Conservation (phyloP, 2,329 filamentous ascomycete genomes). For the Fusarium heterosporum region DNA sequence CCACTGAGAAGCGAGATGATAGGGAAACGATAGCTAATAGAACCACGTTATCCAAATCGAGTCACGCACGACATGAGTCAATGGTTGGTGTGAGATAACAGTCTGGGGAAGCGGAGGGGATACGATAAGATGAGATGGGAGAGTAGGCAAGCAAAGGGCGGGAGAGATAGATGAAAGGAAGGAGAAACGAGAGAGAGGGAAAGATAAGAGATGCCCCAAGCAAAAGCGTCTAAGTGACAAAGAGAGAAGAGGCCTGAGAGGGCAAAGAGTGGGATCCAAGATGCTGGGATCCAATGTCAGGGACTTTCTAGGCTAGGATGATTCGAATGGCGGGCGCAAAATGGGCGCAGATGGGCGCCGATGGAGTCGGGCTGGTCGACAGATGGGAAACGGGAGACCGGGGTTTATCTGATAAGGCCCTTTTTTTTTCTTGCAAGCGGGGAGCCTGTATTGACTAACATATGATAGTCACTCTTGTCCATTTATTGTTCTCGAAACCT, state of each 20-base stretch:
- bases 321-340: slow-evolving; percentile 36
- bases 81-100: slow-evolving; percentile 49
- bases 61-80: slow-evolving; percentile 31
- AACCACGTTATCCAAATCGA: slow-evolving; percentile 48
- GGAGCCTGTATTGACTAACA: slow-evolving; percentile 44
- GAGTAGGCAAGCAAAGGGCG: slow-evolving; percentile 22
- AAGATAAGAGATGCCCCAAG: slow-evolving; percentile 44
- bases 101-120: slow-evolving; percentile 47
- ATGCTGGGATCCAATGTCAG: slow-evolving; percentile 46
- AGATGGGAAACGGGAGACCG: neutral
- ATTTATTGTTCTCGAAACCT: no score
- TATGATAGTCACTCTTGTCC: slow-evolving; percentile 19
- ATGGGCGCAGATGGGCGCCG: slow-evolving; percentile 36
- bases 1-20: slow-evolving; percentile 44
- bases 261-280: slow-evolving; percentile 47
- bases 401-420: slow-evolving; percentile 46
- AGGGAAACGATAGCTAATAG: slow-evolving; percentile 46
- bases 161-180: slow-evolving; percentile 22
- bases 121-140: neutral
- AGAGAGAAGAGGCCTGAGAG: slow-evolving; percentile 31
- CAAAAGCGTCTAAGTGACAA: slow-evolving; percentile 43
- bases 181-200: slow-evolving; percentile 32
- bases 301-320: slow-evolving; percentile 37
- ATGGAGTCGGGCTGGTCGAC: slow-evolving; percentile 42
- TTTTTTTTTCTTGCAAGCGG: slow-evolving; percentile 37